These are phyloP conservation scores for Dendrobium nobile DNA, from an alignment of 106 monocot genomes.

Conservation along the genomic window DNA sequence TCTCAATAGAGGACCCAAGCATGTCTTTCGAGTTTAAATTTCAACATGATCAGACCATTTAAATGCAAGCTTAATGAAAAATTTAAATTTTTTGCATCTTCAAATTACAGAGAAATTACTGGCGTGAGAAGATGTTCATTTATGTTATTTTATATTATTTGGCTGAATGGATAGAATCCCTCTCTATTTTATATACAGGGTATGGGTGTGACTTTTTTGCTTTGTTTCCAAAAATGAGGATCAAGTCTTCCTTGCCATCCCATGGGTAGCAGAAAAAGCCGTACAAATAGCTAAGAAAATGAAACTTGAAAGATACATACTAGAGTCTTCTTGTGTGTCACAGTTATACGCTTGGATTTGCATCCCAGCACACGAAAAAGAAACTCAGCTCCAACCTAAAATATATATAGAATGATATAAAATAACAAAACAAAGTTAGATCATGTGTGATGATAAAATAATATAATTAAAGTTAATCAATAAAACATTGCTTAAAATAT, in stretches of 20 bases:
- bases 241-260: too few relatives aligned
- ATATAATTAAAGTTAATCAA: background rate
- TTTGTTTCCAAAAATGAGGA: background rate
- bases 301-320: constrained; percentile 26
- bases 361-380: constrained; percentile 91
- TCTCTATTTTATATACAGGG: background rate
- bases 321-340: constrained; percentile 84
- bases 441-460: too few relatives aligned
- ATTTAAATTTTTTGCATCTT: background rate
- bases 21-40: background rate
- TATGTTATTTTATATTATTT: background rate
- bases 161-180: background rate
- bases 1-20: background rate
- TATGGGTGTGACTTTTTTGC: background rate
- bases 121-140: background rate
- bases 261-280: background rate
- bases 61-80: background rate
- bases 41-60: background rate
- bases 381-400: constrained; percentile 86
- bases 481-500: background rate
- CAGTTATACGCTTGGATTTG: constrained; percentile 94
- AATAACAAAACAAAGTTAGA: too few relatives aligned
- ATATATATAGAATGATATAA: background rate
- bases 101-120: background rate
- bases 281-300: background rate